Evolutionary conservation across 768 basidiomycete genomes (phyloP), one percentile per base, ranked within the genome.

Genomic region (Trametes cingulata): DNA sequence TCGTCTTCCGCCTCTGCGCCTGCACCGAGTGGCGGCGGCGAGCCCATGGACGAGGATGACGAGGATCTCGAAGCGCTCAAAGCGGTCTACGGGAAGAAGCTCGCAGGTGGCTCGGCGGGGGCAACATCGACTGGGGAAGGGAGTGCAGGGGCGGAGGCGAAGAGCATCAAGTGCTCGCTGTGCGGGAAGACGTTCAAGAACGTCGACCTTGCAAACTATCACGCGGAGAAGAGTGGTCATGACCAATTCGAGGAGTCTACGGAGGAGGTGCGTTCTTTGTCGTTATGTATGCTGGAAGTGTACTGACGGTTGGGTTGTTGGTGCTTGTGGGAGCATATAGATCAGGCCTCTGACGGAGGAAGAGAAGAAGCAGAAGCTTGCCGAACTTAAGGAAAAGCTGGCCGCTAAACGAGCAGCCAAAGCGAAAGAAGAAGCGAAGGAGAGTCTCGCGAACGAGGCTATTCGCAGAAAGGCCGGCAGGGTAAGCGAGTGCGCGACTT

Each of bases 321-420:
- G 29, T 42, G 8, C 36, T 9, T 17, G 36, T n/a, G 7, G 33
- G 33, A 15, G 2, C 37, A 22, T 48, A 2, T 33, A 93, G 93
- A 85, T 98, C 73, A 94, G 93, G 71, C 95, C 96, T 0, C 73
- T 99, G 52, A 98, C 95, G 0, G 95, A 98, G 74, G 94, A 95
- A 68, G 94, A 98, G 74, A 96, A 88, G 80, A 83, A 85, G 59
- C 78, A 85, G 65, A 92, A 87, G 68, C 80, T 98, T 0, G 85
- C 75, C 0, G 96, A 97, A 63, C 75, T 99, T 59, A 80, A 85
- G 24, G 76, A 81, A 54, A 93, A 88, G 76, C 86, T 98, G 84
- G 80, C 83, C 0, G 86, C 80, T 58, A 98, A 98, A 73, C 85
- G 91, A 1, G 80, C 87, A 1, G 74, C 69, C 51, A 93, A 93